Evolutionary conservation across 768 basidiomycete genomes (phyloP), one percentile per base, ranked within the genome.

Genomic region (Leccinum obscurum): DNA sequence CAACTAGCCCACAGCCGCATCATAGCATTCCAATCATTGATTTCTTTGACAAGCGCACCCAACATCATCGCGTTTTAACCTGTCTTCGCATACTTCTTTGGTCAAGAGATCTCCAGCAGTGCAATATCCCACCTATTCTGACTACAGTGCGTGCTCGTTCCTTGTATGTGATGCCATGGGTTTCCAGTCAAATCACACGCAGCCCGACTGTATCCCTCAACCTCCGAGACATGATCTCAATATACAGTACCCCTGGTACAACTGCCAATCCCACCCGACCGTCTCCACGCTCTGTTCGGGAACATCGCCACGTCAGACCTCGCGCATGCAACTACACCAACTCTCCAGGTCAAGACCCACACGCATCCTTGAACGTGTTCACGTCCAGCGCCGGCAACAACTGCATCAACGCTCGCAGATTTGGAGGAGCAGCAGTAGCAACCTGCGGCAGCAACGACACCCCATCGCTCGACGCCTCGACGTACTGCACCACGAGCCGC

Each of bases 401-500:
- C 32, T 87, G 83, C 77, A 86, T 79, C 24, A 79, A 77, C 39
- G 76, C 74, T 57, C 81, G 77, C 41, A 83, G 76, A 56, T 77
- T 80, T 1, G 60, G 41, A 14, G 66, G 6, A 15, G 37, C 35
- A 37, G 14, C 35, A 30, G 28, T 30, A 30, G 28, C 28, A 30
- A 32, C 32, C 39, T 41, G 39, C 17, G 7, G 17, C 39, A 35
- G 60, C 15, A 60, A 55, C 11, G 64, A 55, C 14, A 35, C 55
- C 4, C 52, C 9, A 70, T 77, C 52, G 22, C 14, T 15, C 4
- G 48, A 22, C 65, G 75, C 64, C 70, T 73, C 67, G 41, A 79
- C 71, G 72, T 89, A 95, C 68, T 86, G 85, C 14, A 83, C 79
- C 30, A 92, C 68, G 66, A 95, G 94, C 15, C 92, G 81, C 88